A percentile compares a stretch with the other conserved stretches of the same genome.
Conservation (phyloP, 2,329 filamentous ascomycete species). For the Coniella lustricola region DNA sequence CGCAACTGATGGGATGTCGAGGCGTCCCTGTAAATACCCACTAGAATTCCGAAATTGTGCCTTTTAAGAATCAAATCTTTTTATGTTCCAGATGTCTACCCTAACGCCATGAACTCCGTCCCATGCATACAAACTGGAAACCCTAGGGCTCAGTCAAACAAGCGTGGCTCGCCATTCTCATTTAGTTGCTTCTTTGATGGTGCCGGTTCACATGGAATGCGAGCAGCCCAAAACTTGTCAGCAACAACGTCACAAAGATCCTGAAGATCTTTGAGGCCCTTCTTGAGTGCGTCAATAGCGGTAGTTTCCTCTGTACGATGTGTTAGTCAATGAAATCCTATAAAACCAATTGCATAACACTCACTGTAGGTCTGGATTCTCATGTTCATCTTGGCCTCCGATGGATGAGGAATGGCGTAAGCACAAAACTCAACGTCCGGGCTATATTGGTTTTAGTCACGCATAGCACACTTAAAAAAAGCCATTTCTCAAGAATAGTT, state of each 20-base stretch:
- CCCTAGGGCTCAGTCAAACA: conserved; percentile 3
- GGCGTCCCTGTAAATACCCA: conserved; percentile 26
- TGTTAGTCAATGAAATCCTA: background rate
- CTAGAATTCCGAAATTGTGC: conserved; percentile 19
- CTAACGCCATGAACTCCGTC: conserved; percentile 16
- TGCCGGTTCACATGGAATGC: conserved; percentile 33
- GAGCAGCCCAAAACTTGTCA: conserved; percentile 73
- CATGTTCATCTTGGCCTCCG: conserved; percentile 93
- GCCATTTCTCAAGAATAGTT: no score
- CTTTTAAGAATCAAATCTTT: conserved; percentile 28
- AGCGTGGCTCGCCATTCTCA: conserved; percentile 14
- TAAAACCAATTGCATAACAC: conserved; percentile 22
- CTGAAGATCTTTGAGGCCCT: conserved; percentile 81
- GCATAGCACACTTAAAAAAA: no score
- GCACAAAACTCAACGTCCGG: conserved; percentile 97
- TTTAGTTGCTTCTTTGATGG: conserved; percentile 15
- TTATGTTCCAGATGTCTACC: conserved; percentile 11
- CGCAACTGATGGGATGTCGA: conserved; percentile 43
- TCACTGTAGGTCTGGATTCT: conserved; percentile 94
- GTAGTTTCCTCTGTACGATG: conserved; percentile 60
- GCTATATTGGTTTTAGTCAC: no score
- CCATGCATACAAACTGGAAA: conserved; percentile 8
- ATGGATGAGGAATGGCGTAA: conserved; percentile 95
- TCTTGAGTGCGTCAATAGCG: conserved; percentile 79
- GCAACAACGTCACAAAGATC: conserved; percentile 88